A percentile compares a stretch with the other conserved stretches of the same genome.
Conservation (phyloP, 139 green algal species). For the Micractinium sp. region DNA sequence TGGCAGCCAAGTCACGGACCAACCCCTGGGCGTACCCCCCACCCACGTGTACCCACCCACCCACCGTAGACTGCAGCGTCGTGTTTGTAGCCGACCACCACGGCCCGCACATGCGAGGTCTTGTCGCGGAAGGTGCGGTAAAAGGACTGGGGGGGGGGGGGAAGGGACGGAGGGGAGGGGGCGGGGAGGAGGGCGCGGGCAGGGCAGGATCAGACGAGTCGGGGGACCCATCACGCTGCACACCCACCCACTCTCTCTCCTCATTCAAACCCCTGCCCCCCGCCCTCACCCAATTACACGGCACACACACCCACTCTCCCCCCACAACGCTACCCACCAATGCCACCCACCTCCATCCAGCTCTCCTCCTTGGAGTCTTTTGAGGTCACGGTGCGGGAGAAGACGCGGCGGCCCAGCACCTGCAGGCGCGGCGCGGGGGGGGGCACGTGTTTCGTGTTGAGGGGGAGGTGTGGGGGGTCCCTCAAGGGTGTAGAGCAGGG, state of each 20-base stretch:
- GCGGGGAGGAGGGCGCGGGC: too few relatives aligned
- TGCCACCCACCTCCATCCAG: constrained; percentile 56
- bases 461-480: too few relatives aligned
- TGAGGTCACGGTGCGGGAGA: constrained; percentile 47
- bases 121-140: constrained; percentile 56
- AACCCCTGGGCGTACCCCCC: background rate
- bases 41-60: too few relatives aligned
- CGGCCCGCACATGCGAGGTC: constrained; percentile 48
- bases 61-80: constrained; percentile 64
- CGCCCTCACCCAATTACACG: background rate
- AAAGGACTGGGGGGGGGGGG: constrained; percentile 38
- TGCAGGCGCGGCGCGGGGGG: too few relatives aligned
- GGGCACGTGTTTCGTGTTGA: too few relatives aligned
- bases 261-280: too few relatives aligned
- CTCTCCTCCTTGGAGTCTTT: constrained; percentile 48
- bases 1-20: background rate
- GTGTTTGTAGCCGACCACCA: constrained; percentile 87
- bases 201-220: too few relatives aligned
- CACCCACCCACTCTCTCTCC: too few relatives aligned
- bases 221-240: too few relatives aligned
- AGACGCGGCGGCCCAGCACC: constrained; percentile 67
- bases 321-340: too few relatives aligned
- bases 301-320: background rate
- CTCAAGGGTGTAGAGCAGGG: too few relatives aligned
- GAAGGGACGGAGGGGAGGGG: too few relatives aligned